phyloP scores from a whole-genome alignment of 208 protist genomes.

The Leishmania arabica region DNA sequence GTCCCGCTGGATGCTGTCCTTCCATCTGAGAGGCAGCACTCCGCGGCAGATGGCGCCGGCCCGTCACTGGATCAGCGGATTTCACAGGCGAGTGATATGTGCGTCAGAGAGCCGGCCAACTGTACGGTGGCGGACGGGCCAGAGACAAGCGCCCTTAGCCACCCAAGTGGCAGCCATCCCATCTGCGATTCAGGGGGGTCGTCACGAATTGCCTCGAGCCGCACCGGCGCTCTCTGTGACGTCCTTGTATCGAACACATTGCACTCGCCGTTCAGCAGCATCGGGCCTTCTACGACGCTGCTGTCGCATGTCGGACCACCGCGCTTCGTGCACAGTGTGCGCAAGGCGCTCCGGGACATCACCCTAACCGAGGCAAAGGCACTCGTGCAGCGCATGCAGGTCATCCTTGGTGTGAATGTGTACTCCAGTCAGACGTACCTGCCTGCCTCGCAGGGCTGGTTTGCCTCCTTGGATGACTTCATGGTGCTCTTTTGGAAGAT shows the following conservation, averaged over 20 bases:
- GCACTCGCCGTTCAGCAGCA: slow-evolving; percentile 10
- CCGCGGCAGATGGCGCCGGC: background rate
- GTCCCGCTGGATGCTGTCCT: slow-evolving; percentile 20
- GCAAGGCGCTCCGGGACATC: slow-evolving; percentile 61
- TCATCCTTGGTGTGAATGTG: slow-evolving; percentile 57
- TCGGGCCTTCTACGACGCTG: background rate
- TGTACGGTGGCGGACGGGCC: background rate
- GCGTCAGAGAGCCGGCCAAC: background rate
- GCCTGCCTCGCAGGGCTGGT: slow-evolving; percentile 67
- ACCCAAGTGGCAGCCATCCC: background rate
- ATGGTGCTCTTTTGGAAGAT: slow-evolving; percentile 90
- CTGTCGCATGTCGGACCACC: slow-evolving; percentile 11
- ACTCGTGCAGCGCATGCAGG: slow-evolving; percentile 48
- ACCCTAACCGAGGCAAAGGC: slow-evolving; percentile 72
- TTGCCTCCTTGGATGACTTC: slow-evolving; percentile 68
- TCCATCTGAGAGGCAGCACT: background rate
- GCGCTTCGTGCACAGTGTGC: slow-evolving; percentile 65
- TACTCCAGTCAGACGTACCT: slow-evolving; percentile 71
- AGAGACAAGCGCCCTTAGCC: background rate
- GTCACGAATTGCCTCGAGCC: background rate
- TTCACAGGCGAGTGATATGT: background rate
- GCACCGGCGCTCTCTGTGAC: background rate
- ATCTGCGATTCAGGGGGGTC: background rate
- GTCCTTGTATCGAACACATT: background rate
- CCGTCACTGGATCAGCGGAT: background rate